These are phyloP conservation scores for Phylloporus sp. DNA, from an alignment of 768 basidiomycete species.

Conservation along the genomic window DNA sequence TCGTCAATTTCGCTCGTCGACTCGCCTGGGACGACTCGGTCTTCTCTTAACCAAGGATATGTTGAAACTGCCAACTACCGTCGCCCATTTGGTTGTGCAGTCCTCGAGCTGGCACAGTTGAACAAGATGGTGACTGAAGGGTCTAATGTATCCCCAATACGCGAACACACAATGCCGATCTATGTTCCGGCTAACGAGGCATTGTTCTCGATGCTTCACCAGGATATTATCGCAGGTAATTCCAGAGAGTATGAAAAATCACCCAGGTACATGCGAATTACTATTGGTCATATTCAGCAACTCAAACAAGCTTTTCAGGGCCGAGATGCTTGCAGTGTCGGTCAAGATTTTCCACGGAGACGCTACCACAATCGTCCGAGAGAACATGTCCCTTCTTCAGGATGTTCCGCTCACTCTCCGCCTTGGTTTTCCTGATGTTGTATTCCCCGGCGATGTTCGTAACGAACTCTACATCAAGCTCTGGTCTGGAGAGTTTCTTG, in stretches of 20 bases:
- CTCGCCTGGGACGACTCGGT: slow-evolving; percentile 23
- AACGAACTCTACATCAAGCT: slow-evolving; percentile 97
- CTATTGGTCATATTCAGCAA: background rate
- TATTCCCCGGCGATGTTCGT: slow-evolving; percentile 86
- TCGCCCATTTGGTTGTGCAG: slow-evolving; percentile 94
- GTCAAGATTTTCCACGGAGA: slow-evolving; percentile 89
- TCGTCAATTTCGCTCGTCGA: slow-evolving; percentile 39
- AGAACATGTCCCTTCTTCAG: slow-evolving; percentile 80
- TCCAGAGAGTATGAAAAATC: slow-evolving; percentile 80
- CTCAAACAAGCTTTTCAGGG: slow-evolving; percentile 42
- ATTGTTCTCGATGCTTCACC: slow-evolving; percentile 89
- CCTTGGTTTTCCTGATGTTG: slow-evolving; percentile 94
- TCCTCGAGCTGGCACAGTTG: slow-evolving; percentile 79
- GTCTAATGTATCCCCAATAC: slow-evolving; percentile 55
- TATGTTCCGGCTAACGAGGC: slow-evolving; percentile 79
- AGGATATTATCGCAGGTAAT: slow-evolving; percentile 84
- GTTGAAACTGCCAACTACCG: slow-evolving; percentile 55
- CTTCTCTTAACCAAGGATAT: slow-evolving; percentile 18
- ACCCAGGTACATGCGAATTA: slow-evolving; percentile 50
- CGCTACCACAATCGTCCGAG: slow-evolving; percentile 64
- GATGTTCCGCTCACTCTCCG: slow-evolving; percentile 80
- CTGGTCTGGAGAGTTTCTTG: slow-evolving; percentile 86
- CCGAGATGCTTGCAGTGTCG: slow-evolving; percentile 82
- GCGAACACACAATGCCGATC: slow-evolving; percentile 86
- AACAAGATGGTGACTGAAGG: slow-evolving; percentile 64